Conservation (phyloP, 1,284 basidiomycete genomes). For the Cutaneotrichosporon sp. region DNA sequence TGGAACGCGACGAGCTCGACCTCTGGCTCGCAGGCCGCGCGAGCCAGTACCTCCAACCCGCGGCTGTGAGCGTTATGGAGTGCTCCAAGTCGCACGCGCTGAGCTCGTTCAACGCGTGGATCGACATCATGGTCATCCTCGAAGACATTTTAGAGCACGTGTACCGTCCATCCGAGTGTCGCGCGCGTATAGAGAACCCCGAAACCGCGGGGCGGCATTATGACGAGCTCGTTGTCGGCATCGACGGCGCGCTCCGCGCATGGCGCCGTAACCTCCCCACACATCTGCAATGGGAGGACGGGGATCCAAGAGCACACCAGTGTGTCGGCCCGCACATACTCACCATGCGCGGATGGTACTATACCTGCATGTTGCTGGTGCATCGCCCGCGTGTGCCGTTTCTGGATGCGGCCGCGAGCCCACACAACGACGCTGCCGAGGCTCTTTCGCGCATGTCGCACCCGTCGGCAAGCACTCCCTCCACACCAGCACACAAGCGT, state of each 20-base stretch:
- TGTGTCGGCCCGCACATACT: slow-evolving; percentile 20
- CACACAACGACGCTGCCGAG: slow-evolving; percentile 10
- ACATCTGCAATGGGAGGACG: slow-evolving; percentile 25
- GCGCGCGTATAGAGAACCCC: slow-evolving; percentile 20
- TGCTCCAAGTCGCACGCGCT: slow-evolving; percentile 21
- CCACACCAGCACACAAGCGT: slow-evolving; percentile 4
- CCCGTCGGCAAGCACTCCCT: not conserved
- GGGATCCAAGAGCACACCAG: slow-evolving; percentile 15
- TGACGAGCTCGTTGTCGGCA: slow-evolving; percentile 20
- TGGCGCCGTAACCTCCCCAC: slow-evolving; percentile 19
- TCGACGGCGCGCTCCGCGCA: slow-evolving; percentile 16
- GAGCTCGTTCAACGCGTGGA: slow-evolving; percentile 19
- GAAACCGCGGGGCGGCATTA: slow-evolving; percentile 17
- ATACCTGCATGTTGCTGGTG: slow-evolving; percentile 20
- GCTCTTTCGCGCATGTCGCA: slow-evolving; percentile 4
- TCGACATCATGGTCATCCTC: slow-evolving; percentile 24
- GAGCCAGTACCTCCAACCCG: slow-evolving; percentile 10
- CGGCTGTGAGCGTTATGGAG: slow-evolving; percentile 15
- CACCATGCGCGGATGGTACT: slow-evolving; percentile 24
- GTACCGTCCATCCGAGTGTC: slow-evolving; percentile 22
- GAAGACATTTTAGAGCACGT: slow-evolving; percentile 23
- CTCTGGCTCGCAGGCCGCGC: slow-evolving; percentile 23
- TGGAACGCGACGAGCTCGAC: slow-evolving; percentile 27
- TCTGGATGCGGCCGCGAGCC: slow-evolving; percentile 14
- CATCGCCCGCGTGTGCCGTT: slow-evolving; percentile 27